Conservation (phyloP, 2,329 filamentous ascomycete species). For the Botrytis byssoidea region DNA sequence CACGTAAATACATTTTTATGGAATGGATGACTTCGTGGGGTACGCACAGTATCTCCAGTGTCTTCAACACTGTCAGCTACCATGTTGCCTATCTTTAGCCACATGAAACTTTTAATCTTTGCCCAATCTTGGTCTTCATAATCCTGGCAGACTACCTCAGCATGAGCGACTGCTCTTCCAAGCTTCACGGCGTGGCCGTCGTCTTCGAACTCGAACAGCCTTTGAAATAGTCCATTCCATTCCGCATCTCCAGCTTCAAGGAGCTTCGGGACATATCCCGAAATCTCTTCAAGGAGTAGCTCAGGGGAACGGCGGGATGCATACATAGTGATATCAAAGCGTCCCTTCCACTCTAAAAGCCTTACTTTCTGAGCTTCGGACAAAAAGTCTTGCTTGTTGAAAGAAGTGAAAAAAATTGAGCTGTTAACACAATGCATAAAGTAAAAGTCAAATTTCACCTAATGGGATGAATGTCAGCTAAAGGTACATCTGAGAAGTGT, state of each 20-base stretch:
- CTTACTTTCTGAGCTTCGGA: constrained; percentile 60
- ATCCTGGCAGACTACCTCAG: constrained; percentile 49
- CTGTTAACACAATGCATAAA: constrained; percentile 74
- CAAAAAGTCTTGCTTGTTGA: constrained; percentile 63
- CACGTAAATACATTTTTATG: not conserved
- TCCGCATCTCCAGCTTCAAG: constrained; percentile 31
- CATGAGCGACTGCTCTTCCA: constrained; percentile 66
- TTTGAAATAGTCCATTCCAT: constrained; percentile 45
- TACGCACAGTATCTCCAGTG: constrained; percentile 39
- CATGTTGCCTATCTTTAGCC: constrained; percentile 60
- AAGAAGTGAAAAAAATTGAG: constrained; percentile 68
- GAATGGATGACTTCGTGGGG: not conserved
- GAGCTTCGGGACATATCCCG: constrained; percentile 53
- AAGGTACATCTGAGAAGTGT: not conserved
- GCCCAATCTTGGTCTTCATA: constrained; percentile 52
- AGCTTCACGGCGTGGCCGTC: constrained; percentile 84
- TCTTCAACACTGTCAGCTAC: constrained; percentile 60
- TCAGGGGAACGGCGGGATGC: constrained; percentile 63
- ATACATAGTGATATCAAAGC: constrained; percentile 73
- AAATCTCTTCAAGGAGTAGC: constrained; percentile 59
- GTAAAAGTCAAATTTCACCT: constrained; percentile 79
- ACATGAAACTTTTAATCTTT: constrained; percentile 55
- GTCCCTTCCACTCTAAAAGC: constrained; percentile 78
- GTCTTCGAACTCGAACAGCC: constrained; percentile 55
- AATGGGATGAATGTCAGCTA: not conserved